Evolutionary conservation across 495 filamentous ascomycete species (phyloP).

Genomic region (Neurospora intermedia): DNA sequence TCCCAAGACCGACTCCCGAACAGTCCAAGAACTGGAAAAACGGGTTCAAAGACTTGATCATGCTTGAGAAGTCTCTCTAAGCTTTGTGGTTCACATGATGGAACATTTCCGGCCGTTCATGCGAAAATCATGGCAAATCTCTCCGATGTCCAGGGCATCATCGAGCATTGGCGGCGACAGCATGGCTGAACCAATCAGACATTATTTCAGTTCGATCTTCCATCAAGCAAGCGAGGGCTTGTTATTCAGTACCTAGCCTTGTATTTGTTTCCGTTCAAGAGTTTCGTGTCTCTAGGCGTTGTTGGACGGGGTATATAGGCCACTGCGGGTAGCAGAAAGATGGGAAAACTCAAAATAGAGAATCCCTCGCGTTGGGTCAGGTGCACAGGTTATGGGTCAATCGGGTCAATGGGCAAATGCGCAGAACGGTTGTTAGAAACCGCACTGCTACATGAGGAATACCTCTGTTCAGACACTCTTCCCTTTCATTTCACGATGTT

Average conservation of each 20-base stretch:
- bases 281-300: not conserved
- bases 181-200: not conserved
- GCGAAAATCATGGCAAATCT: not conserved
- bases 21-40: conserved; percentile 53
- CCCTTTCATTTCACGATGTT: not conserved
- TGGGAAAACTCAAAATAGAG: not conserved
- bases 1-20: conserved; percentile 54
- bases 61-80: conserved; percentile 47
- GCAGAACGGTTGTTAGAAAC: not conserved
- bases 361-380: not conserved
- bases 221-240: not conserved
- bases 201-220: not conserved
- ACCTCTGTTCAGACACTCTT: not conserved
- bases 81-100: not conserved
- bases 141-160: not conserved
- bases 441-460: not conserved
- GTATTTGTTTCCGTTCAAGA: not conserved
- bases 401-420: not conserved
- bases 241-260: not conserved
- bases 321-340: not conserved
- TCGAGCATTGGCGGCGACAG: not conserved
- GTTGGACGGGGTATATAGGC: not conserved
- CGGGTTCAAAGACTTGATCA: conserved; percentile 63
- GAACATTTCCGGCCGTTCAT: not conserved
- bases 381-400: not conserved